These are phyloP conservation scores for Anthoceros angustus DNA, from an alignment of 225 moss, liverwort and hornwort genomes.

Conservation along the genomic window DNA sequence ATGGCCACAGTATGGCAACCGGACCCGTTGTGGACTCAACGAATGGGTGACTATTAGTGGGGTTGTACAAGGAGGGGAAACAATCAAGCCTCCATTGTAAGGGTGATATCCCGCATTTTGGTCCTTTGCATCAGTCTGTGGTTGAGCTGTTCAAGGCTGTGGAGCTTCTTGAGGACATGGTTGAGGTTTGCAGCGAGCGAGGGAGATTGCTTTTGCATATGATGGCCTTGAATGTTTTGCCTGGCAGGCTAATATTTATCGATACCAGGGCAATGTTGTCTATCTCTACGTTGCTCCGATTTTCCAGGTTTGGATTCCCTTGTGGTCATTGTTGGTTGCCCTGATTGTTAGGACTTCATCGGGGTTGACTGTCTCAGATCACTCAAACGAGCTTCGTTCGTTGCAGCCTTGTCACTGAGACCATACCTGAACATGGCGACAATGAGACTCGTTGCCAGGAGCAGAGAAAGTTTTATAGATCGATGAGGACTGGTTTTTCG, in stretches of 20 bases:
- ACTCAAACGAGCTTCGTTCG: background rate
- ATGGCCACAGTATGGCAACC: too few species aligned
- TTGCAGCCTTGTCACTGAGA: conserved; percentile 78
- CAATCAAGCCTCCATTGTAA: conserved; percentile 65
- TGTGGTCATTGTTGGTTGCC: background rate
- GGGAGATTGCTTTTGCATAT: too few species aligned
- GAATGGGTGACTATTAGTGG: too few species aligned
- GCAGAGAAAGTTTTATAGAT: conserved; percentile 46
- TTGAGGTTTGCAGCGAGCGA: too few species aligned
- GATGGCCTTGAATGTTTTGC: too few species aligned
- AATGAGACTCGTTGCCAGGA: conserved; percentile 30
- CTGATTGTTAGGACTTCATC: background rate
- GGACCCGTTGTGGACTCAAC: too few species aligned
- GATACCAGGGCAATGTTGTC: conserved; percentile 56
- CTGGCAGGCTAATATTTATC: conserved; percentile 78
- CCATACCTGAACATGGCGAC: conserved; percentile 78
- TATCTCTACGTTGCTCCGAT: conserved; percentile 78
- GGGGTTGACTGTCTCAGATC: background rate
- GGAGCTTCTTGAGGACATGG: background rate
- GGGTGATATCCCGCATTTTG: too few species aligned
- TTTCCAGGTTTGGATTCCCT: conserved; percentile 42
- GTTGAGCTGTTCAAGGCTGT: background rate
- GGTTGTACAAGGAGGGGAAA: too few species aligned
- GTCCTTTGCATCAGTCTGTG: too few species aligned
- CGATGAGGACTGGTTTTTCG: conserved; percentile 22